Percentiles rank a stretch among this genome's conserved stretches.
Evolutionary conservation across 2,329 filamentous ascomycete genomes (phyloP).

Genomic region (Hymenoscyphus infarciens): DNA sequence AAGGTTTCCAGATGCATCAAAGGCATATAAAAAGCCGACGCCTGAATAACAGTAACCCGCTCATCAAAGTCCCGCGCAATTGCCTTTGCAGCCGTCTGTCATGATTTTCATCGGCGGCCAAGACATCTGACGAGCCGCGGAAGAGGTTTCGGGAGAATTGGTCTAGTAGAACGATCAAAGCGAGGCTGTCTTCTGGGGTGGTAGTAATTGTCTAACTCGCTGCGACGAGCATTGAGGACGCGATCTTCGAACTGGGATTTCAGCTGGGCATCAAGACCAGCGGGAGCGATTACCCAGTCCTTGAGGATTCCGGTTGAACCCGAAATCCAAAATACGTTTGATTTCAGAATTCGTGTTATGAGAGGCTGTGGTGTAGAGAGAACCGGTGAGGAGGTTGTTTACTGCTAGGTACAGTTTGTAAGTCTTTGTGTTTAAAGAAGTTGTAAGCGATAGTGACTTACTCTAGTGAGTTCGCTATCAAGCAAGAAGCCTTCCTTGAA

Average conservation of each 20-base stretch:
- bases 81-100: slow-evolving; percentile 5
- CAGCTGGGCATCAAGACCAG: slow-evolving; percentile 8
- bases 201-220: slow-evolving; percentile 6
- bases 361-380: background rate
- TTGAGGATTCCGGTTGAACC: slow-evolving; percentile 11
- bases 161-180: slow-evolving; percentile 37
- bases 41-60: slow-evolving; percentile 7
- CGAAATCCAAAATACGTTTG: slow-evolving; percentile 6
- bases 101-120: slow-evolving; percentile 15
- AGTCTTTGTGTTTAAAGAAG: too few relatives aligned
- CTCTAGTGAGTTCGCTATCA: too few relatives aligned
- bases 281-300: slow-evolving; percentile 10
- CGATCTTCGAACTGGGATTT: slow-evolving; percentile 10
- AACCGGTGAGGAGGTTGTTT: too few relatives aligned
- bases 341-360: slow-evolving; percentile 5
- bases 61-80: slow-evolving; percentile 9
- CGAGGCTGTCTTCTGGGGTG: slow-evolving; percentile 28
- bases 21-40: slow-evolving; percentile 4
- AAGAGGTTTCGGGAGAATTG: slow-evolving; percentile 38
- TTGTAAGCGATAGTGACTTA: too few relatives aligned
- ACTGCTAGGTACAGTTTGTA: too few relatives aligned
- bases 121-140: slow-evolving; percentile 32
- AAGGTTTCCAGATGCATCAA: slow-evolving; percentile 9
- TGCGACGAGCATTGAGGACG: slow-evolving; percentile 8
- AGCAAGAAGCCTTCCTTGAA: too few relatives aligned